phyloP scores from a whole-genome alignment of 2,329 filamentous ascomycete species.

The Corinectria fuckeliana region DNA sequence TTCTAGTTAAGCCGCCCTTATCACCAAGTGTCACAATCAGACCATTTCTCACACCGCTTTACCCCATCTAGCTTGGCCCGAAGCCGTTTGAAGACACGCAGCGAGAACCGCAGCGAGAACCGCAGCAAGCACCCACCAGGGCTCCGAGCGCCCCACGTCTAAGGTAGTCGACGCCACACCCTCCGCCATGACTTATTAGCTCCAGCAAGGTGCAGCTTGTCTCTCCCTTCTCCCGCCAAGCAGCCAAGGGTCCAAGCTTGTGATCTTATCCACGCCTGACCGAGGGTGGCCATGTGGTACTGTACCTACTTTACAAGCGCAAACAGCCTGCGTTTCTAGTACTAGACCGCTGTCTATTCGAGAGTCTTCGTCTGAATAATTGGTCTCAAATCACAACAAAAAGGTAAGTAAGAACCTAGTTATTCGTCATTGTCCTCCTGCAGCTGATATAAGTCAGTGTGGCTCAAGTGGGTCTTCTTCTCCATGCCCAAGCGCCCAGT shows the following conservation, averaged over 20 bases:
- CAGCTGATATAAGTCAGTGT: not conserved
- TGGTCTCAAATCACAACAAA: not conserved
- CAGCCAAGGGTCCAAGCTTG: constrained; percentile 3
- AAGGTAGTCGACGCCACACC: constrained; percentile 31
- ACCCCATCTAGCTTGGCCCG: constrained; percentile 29
- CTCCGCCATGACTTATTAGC: constrained; percentile 16
- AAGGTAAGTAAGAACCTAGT: no score
- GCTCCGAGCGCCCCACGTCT: constrained; percentile 26
- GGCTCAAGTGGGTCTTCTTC: not conserved
- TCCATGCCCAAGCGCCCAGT: not conserved
- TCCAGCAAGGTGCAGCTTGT: constrained; percentile 14
- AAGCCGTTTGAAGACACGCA: constrained; percentile 3
- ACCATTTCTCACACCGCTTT: constrained; percentile 32
- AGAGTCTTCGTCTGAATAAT: no score
- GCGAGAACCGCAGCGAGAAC: constrained; percentile 6
- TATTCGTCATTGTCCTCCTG: not conserved
- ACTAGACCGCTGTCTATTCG: not conserved
- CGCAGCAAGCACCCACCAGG: not conserved
- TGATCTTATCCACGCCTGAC: constrained; percentile 30
- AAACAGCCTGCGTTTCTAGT: no score
- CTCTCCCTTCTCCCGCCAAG: constrained; percentile 4
- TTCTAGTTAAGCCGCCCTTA: constrained; percentile 16
- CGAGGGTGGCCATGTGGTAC: constrained; percentile 27
- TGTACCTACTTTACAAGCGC: constrained; percentile 25
- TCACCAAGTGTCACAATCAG: constrained; percentile 33